These are phyloP conservation scores for Lactarius trivialis DNA, from an alignment of 768 basidiomycete species.

Conservation along the genomic window DNA sequence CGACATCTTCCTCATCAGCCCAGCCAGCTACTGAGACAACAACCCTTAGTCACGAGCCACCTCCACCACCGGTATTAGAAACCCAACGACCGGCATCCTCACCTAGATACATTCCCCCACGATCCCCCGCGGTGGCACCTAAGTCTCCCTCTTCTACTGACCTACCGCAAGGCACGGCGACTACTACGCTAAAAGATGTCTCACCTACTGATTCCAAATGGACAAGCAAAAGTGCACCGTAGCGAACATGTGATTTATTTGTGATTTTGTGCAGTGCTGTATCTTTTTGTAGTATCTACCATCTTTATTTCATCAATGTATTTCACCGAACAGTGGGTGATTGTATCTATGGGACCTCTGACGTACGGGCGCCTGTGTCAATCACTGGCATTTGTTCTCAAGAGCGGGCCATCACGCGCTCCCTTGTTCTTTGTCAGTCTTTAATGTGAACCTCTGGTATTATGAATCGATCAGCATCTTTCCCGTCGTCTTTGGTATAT, in stretches of 20 bases:
- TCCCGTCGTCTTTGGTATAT: not conserved
- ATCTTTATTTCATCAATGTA: slow-evolving; percentile 13
- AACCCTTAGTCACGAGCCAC: not conserved
- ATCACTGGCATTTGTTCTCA: not conserved
- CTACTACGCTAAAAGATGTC: not conserved
- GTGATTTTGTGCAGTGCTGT: slow-evolving; percentile 13
- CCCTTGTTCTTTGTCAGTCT: slow-evolving; percentile 2
- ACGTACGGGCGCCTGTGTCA: not conserved
- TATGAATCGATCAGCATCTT: not conserved
- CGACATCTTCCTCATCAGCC: not conserved
- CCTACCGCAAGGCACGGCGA: not conserved
- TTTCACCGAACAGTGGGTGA: not conserved
- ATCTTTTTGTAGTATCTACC: slow-evolving; percentile 21
- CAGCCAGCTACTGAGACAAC: not conserved
- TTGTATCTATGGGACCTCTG: not conserved
- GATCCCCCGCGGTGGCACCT: not conserved
- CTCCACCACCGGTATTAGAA: not conserved
- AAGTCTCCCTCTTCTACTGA: not conserved
- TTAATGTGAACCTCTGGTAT: not conserved
- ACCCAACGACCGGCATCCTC: not conserved
- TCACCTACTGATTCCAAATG: not conserved
- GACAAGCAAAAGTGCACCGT: slow-evolving; percentile 5
- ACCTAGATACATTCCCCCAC: not conserved
- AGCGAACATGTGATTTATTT: not conserved
- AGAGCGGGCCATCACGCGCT: not conserved